phyloP scores from a whole-genome alignment of 2,329 filamentous ascomycete genomes.

The Colletotrichum tropicicola region DNA sequence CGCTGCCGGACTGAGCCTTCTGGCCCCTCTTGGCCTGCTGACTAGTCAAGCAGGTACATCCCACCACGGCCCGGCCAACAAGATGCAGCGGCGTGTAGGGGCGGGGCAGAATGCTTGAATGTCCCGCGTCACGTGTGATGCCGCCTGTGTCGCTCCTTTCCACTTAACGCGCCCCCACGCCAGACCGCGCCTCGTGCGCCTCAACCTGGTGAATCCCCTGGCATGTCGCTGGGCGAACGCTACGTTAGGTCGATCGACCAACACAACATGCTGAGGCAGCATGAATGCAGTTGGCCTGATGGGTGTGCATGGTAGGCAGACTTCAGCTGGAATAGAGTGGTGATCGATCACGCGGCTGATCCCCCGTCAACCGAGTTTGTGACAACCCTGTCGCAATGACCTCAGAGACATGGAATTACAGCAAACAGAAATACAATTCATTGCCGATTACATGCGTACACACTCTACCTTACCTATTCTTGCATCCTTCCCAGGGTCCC shows the following conservation, averaged over 20 bases:
- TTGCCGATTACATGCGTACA: too few species aligned
- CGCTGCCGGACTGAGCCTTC: conserved; percentile 1
- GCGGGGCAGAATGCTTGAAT: conserved; percentile 27
- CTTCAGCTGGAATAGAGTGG: too few species aligned
- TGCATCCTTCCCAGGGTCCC: too few species aligned
- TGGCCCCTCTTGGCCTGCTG: not conserved
- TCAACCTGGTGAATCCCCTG: not conserved
- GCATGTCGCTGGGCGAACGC: not conserved
- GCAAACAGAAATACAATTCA: too few species aligned
- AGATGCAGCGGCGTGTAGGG: not conserved
- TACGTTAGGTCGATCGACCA: not conserved
- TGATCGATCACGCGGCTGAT: too few species aligned
- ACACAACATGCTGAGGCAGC: too few species aligned
- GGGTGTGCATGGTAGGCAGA: too few species aligned
- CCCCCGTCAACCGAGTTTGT: not conserved
- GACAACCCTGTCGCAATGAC: not conserved
- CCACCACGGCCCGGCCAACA: not conserved
- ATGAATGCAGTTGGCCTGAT: too few species aligned
- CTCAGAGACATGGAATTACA: not conserved
- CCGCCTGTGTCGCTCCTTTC: not conserved
- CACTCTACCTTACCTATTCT: too few species aligned
- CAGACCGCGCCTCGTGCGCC: conserved; percentile 1
- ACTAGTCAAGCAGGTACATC: conserved; percentile 19
- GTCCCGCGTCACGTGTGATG: not conserved
- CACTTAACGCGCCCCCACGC: conserved; percentile 18